These are phyloP conservation scores for Ogataea paradorogensis DNA, from an alignment of 805 yeast genomes.

Conservation along the genomic window DNA sequence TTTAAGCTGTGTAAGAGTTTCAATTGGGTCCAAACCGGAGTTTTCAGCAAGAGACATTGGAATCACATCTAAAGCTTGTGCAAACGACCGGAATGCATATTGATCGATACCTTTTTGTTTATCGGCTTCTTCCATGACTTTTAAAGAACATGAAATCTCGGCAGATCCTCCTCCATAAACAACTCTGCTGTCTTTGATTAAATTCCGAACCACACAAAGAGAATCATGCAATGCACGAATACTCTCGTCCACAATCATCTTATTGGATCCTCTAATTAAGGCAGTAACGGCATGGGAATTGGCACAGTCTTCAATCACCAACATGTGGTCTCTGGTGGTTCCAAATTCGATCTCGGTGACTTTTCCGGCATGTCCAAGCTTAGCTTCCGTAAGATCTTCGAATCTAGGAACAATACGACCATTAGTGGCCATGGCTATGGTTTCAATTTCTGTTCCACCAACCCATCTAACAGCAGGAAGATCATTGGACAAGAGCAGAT, in stretches of 20 bases:
- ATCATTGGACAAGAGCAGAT: slow-evolving; percentile 78
- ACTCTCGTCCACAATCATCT: slow-evolving; percentile 97
- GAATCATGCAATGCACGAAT: slow-evolving; percentile 96
- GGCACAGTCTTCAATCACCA: slow-evolving; percentile 86
- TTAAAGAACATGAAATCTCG: slow-evolving; percentile 89
- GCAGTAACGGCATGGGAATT: slow-evolving; percentile 88
- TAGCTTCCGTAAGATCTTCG: slow-evolving; percentile 79
- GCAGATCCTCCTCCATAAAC: slow-evolving; percentile 99
- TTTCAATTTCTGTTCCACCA: slow-evolving; percentile 94
- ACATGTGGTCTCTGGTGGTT: slow-evolving; percentile 94
- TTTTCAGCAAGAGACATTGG: slow-evolving; percentile 97
- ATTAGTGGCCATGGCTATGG: slow-evolving; percentile 94
- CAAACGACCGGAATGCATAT: slow-evolving; percentile 94
- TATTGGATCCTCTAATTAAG: slow-evolving; percentile 91
- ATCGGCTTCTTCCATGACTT: slow-evolving; percentile 89
- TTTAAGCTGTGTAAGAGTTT: slow-evolving; percentile 79
- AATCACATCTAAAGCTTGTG: slow-evolving; percentile 84
- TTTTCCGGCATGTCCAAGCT: slow-evolving; percentile 84
- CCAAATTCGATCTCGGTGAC: slow-evolving; percentile 92
- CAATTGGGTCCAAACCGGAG: slow-evolving; percentile 93
- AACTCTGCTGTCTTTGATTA: slow-evolving; percentile 85
- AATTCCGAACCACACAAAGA: slow-evolving; percentile 93
- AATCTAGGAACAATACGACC: slow-evolving; percentile 97
- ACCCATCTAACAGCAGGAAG: slow-evolving; percentile 99
- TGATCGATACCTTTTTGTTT: slow-evolving; percentile 93